These are phyloP conservation scores for Huntiella savannae DNA, from an alignment of 2,329 filamentous ascomycete species.

Conservation along the genomic window DNA sequence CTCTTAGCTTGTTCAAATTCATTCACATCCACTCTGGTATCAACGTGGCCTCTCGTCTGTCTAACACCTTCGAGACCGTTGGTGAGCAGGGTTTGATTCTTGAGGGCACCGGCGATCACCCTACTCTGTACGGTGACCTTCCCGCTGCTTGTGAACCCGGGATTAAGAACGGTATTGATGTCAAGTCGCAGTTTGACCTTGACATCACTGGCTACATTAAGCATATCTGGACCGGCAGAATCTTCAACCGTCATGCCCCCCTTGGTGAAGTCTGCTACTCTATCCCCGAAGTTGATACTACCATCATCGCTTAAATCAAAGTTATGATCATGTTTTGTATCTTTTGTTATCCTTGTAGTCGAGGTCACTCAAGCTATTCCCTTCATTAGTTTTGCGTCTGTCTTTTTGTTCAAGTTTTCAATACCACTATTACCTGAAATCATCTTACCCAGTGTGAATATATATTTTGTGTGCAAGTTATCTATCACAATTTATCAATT, in stretches of 20 bases:
- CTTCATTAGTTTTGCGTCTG: too few species aligned
- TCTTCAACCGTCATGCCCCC: background rate
- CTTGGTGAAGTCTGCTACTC: background rate
- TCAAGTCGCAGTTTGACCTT: background rate
- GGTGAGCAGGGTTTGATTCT: constrained; percentile 2
- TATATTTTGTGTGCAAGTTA: too few species aligned
- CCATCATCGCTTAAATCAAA: constrained; percentile 1
- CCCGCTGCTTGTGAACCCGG: background rate
- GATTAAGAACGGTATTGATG: constrained; percentile 2
- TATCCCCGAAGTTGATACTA: background rate
- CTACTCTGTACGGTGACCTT: background rate
- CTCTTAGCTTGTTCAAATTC: constrained; percentile 19
- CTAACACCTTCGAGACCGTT: background rate
- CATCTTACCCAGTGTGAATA: too few species aligned
- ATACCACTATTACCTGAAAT: too few species aligned
- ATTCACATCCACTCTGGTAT: constrained; percentile 1
- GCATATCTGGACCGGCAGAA: background rate
- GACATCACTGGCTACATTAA: background rate
- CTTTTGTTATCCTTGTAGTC: too few species aligned
- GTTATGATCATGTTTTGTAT: too few species aligned
- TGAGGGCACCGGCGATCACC: background rate
- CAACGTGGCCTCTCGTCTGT: background rate
- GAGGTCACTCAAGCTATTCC: too few species aligned
- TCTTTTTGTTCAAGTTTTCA: too few species aligned
- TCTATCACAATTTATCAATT: too few species aligned